These are phyloP conservation scores for Trichoderma asperelloides DNA, from an alignment of 495 filamentous ascomycete species.

Conservation along the genomic window DNA sequence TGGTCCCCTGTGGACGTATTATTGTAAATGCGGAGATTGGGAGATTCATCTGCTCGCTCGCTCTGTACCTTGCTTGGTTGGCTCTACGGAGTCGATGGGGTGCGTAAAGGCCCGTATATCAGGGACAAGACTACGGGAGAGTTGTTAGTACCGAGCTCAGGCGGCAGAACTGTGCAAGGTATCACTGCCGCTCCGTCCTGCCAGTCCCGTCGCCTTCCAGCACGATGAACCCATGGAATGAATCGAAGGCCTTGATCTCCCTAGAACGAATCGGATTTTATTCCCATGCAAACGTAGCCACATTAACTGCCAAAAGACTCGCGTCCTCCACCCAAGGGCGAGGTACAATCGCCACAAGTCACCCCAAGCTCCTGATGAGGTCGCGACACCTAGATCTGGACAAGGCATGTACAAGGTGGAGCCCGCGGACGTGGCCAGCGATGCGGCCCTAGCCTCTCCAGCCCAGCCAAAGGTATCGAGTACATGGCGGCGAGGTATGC, in stretches of 20 bases:
- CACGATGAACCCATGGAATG: too few relatives aligned
- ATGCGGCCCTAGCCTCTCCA: background rate
- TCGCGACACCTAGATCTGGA: background rate
- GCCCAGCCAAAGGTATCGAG: constrained; percentile 1
- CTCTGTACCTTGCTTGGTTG: too few relatives aligned
- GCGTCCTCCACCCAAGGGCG: constrained; percentile 1
- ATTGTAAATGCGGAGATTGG: too few relatives aligned
- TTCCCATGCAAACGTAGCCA: background rate
- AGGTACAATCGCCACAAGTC: background rate
- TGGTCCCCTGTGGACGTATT: too few relatives aligned
- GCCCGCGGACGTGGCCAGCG: background rate
- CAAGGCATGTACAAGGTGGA: background rate
- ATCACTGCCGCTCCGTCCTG: too few relatives aligned
- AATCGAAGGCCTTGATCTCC: background rate
- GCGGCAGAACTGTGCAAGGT: too few relatives aligned
- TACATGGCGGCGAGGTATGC: background rate
- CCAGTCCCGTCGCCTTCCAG: too few relatives aligned
- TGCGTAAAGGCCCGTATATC: too few relatives aligned
- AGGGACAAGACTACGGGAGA: too few relatives aligned
- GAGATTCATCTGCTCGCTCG: too few relatives aligned
- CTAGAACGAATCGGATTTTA: constrained; percentile 4
- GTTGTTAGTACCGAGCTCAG: too few relatives aligned
- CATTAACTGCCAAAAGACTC: background rate
- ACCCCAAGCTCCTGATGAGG: background rate
- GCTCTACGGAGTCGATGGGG: too few relatives aligned